A percentile compares a stretch with the other conserved stretches of the same genome.
phyloP scores from a whole-genome alignment of 192 early-diverging fungal genomes.

The Oehlia diaphana region DNA sequence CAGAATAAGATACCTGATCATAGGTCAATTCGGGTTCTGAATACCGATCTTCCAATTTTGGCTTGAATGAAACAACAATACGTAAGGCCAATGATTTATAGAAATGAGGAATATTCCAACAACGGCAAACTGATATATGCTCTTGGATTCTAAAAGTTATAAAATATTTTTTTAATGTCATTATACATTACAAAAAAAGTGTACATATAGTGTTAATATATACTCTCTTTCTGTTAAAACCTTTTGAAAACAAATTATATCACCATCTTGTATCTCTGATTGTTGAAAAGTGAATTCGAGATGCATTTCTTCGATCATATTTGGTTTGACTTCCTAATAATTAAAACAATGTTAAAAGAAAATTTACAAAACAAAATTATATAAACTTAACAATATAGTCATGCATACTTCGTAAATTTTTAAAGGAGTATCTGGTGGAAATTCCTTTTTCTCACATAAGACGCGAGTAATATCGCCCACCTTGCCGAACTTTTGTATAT shows the following conservation, averaged over 20 bases:
- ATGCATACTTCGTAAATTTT: slow-evolving; percentile 62
- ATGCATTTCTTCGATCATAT: slow-evolving; percentile 83
- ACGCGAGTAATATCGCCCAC: slow-evolving; percentile 63
- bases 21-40: slow-evolving; percentile 37
- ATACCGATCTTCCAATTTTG: slow-evolving; percentile 6
- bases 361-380: background rate
- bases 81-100: too few species aligned
- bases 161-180: too few species aligned
- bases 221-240: slow-evolving; percentile 42
- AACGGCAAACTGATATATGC: too few species aligned
- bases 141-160: too few species aligned
- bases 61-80: too few species aligned
- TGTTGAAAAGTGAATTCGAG: slow-evolving; percentile 57
- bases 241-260: slow-evolving; percentile 69
- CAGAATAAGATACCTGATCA: too few species aligned
- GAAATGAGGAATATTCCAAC: too few species aligned
- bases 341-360: background rate
- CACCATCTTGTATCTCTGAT: slow-evolving; percentile 90
- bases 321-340: slow-evolving; percentile 88
- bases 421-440: slow-evolving; percentile 59
- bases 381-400: background rate
- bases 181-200: too few species aligned
- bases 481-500: slow-evolving; percentile 47
- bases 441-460: slow-evolving; percentile 53
- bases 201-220: slow-evolving; percentile 2